Evolutionary conservation across 257 asterid genomes (phyloP).

Genomic region (Lavandula angustifolia): DNA sequence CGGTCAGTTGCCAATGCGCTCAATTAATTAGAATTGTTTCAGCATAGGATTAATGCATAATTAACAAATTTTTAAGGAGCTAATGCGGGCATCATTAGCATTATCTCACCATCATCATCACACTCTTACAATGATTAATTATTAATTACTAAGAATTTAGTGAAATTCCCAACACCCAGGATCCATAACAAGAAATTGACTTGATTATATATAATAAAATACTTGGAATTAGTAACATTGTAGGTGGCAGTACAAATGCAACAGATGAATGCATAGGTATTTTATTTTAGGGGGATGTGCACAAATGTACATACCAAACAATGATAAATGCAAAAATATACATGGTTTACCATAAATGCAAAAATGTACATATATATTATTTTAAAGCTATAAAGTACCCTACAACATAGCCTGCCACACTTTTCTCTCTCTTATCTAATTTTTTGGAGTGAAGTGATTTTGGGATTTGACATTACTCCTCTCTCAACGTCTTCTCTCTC

Average conservation of each 20-base stretch:
- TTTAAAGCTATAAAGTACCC: too few relatives aligned
- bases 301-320: too few relatives aligned
- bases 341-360: too few relatives aligned
- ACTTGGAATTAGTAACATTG: conserved; percentile 18
- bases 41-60: conserved; percentile 18
- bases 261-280: conserved; percentile 14
- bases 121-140: not conserved
- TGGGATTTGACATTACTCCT: too few relatives aligned
- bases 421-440: too few relatives aligned
- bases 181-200: not conserved
- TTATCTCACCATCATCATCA: conserved; percentile 18
- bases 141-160: too few relatives aligned
- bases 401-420: too few relatives aligned
- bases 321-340: too few relatives aligned
- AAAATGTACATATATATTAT: too few relatives aligned
- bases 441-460: too few relatives aligned
- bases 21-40: not conserved
- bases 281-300: too few relatives aligned
- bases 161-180: conserved; percentile 10
- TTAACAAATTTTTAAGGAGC: conserved; percentile 17
- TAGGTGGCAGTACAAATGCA: conserved; percentile 27
- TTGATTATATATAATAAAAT: not conserved
- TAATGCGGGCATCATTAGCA: conserved; percentile 40
- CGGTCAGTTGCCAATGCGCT: not conserved
- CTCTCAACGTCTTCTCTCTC: too few relatives aligned